These are phyloP conservation scores for Martensiomyces pterosporus DNA, from an alignment of 192 early-diverging fungal species.

Conservation along the genomic window DNA sequence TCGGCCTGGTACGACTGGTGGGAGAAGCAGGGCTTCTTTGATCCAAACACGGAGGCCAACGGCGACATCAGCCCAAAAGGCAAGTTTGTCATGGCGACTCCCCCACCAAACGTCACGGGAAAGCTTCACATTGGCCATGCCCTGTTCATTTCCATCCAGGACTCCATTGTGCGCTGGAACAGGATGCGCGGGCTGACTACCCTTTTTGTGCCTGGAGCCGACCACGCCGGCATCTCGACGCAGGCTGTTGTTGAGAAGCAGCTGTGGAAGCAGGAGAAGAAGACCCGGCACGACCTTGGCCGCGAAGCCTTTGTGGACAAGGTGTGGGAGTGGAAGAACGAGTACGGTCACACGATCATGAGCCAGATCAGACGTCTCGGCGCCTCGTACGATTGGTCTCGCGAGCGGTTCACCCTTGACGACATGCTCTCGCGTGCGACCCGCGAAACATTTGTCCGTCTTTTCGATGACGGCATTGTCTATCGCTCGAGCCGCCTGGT, in stretches of 20 bases:
- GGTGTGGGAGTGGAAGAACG: slow-evolving; percentile 95
- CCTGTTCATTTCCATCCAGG: slow-evolving; percentile 91
- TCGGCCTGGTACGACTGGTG: slow-evolving; percentile 97
- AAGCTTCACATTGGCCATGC: slow-evolving; percentile 94
- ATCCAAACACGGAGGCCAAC: slow-evolving; percentile 55
- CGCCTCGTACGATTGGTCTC: slow-evolving; percentile 89
- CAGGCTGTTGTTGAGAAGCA: slow-evolving; percentile 97
- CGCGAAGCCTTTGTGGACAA: slow-evolving; percentile 85
- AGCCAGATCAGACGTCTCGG: slow-evolving; percentile 87
- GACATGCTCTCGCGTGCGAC: slow-evolving; percentile 78
- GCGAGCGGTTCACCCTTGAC: slow-evolving; percentile 91
- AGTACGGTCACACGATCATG: slow-evolving; percentile 79
- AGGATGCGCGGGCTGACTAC: slow-evolving; percentile 96
- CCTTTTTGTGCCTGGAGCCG: slow-evolving; percentile 90
- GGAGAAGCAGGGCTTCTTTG: slow-evolving; percentile 89
- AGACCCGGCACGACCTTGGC: slow-evolving; percentile 89
- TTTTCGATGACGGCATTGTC: slow-evolving; percentile 94
- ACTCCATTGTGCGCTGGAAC: slow-evolving; percentile 92
- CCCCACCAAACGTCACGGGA: slow-evolving; percentile 99
- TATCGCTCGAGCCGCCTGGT: slow-evolving; percentile 95
- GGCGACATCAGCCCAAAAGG: slow-evolving; percentile 73
- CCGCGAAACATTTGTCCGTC: slow-evolving; percentile 86
- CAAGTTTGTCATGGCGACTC: slow-evolving; percentile 87
- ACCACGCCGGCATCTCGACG: slow-evolving; percentile 97
- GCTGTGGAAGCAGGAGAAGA: slow-evolving; percentile 76